Percentiles rank a stretch among this genome's conserved stretches.
Evolutionary conservation across 2,329 filamentous ascomycete species (phyloP).

Genomic region (Periconia macrospinosa): DNA sequence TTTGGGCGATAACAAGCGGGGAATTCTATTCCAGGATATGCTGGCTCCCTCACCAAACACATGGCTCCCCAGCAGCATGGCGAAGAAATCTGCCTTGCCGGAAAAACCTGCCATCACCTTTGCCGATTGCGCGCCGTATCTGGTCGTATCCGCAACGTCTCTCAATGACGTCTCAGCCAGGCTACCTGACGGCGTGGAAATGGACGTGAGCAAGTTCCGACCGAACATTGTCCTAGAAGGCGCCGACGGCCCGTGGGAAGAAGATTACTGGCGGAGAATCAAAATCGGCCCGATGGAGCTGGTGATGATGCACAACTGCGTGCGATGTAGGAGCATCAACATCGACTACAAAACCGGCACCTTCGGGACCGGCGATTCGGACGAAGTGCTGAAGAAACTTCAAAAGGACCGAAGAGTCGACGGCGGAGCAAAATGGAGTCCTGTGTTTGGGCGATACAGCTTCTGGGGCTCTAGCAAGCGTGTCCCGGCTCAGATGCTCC

Average conservation of each 20-base stretch:
- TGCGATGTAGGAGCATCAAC: constrained; percentile 50
- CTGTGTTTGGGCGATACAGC: constrained; percentile 53
- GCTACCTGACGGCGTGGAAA: constrained; percentile 37
- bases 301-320: constrained; percentile 49
- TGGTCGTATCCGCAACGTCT: constrained; percentile 71
- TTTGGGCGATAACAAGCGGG: constrained; percentile 45
- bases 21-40: constrained; percentile 44
- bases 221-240: constrained; percentile 51
- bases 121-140: constrained; percentile 73
- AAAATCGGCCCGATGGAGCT: constrained; percentile 37
- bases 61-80: constrained; percentile 28
- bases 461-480: constrained; percentile 37
- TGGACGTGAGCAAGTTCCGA: constrained; percentile 52
- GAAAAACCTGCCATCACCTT: constrained; percentile 60
- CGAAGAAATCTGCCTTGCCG: neutral
- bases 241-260: constrained; percentile 45
- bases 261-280: constrained; percentile 51
- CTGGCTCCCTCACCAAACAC: constrained; percentile 8
- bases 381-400: constrained; percentile 49
- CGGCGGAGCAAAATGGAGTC: constrained; percentile 48
- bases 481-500: constrained; percentile 12
- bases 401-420: constrained; percentile 51
- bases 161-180: constrained; percentile 63
- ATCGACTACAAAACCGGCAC: constrained; percentile 51
- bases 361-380: constrained; percentile 39